Percentiles rank a stretch among this genome's conserved stretches.
These are phyloP conservation scores for Gonapodya sp. DNA, from an alignment of 192 early-diverging fungal species.

Conservation along the genomic window DNA sequence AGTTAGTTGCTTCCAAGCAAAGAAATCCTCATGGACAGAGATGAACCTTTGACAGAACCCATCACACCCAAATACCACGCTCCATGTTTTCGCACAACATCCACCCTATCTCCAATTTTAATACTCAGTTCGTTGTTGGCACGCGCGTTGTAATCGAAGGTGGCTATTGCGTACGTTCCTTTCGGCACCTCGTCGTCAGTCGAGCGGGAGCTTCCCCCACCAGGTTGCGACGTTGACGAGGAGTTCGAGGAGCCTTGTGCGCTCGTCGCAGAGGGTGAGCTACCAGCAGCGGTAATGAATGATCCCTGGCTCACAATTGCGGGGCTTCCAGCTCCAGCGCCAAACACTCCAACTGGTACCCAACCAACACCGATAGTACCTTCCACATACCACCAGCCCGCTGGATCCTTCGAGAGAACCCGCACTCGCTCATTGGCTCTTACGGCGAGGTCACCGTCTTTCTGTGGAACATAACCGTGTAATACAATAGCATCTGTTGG, in stretches of 20 bases:
- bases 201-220: neutral
- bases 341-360: neutral
- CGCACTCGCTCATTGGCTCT: neutral
- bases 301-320: neutral
- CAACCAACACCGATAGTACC: neutral
- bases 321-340: neutral
- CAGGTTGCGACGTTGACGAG: neutral
- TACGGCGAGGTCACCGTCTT: neutral
- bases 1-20: neutral
- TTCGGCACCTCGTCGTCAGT: neutral
- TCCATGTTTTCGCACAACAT: neutral
- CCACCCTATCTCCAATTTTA: neutral
- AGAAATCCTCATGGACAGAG: neutral
- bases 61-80: neutral
- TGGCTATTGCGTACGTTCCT: neutral
- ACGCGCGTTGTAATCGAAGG: neutral
- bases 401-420: neutral
- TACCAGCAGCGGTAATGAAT: neutral
- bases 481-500: neutral
- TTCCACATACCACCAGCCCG: neutral
- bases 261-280: neutral
- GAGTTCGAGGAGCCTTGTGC: neutral
- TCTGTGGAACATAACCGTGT: neutral
- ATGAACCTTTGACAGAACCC: neutral
- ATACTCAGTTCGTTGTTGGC: neutral